Evolutionary conservation across 2,329 filamentous ascomycete species (phyloP).

Genomic region (Xylaria sp.): DNA sequence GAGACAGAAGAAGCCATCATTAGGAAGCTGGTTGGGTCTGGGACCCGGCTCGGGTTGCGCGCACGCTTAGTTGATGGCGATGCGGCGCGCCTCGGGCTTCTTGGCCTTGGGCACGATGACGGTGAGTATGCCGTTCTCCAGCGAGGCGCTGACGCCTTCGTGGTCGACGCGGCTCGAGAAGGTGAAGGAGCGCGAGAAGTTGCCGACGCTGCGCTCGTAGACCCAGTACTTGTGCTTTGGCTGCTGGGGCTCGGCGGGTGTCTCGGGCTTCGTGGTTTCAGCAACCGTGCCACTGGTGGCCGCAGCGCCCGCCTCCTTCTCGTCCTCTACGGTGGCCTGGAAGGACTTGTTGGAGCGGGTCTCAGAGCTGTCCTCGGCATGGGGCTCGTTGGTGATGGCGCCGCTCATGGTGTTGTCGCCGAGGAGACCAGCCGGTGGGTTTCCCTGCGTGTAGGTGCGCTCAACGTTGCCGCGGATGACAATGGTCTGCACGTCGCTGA

Average conservation of each 20-base stretch:
- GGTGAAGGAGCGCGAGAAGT: slow-evolving; percentile 75
- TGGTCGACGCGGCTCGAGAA: slow-evolving; percentile 74
- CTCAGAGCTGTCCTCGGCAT: slow-evolving; percentile 37
- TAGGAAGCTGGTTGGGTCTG: not conserved
- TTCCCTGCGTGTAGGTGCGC: slow-evolving; percentile 68
- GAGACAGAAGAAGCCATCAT: not conserved
- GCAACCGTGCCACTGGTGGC: slow-evolving; percentile 46
- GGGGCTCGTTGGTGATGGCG: slow-evolving; percentile 55
- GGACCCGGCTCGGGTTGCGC: not conserved
- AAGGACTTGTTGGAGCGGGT: slow-evolving; percentile 55
- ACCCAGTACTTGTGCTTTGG: slow-evolving; percentile 74
- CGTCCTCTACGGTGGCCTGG: slow-evolving; percentile 75
- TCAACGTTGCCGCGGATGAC: slow-evolving; percentile 77
- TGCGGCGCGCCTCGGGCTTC: slow-evolving; percentile 67
- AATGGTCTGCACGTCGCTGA: slow-evolving; percentile 79
- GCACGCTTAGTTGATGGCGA: slow-evolving; percentile 61
- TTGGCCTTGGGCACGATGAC: slow-evolving; percentile 74
- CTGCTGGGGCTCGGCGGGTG: slow-evolving; percentile 38
- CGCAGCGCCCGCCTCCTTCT: slow-evolving; percentile 49
- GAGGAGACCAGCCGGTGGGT: slow-evolving; percentile 61
- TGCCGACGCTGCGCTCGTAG: slow-evolving; percentile 72
- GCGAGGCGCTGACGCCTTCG: slow-evolving; percentile 68
- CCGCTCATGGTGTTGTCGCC: slow-evolving; percentile 54
- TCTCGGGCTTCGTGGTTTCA: slow-evolving; percentile 51
- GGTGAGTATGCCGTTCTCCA: slow-evolving; percentile 73